A percentile compares a stretch with the other conserved stretches of the same genome.
phyloP scores from a whole-genome alignment of 2,329 filamentous ascomycete genomes.

The Talaromyces piceae region DNA sequence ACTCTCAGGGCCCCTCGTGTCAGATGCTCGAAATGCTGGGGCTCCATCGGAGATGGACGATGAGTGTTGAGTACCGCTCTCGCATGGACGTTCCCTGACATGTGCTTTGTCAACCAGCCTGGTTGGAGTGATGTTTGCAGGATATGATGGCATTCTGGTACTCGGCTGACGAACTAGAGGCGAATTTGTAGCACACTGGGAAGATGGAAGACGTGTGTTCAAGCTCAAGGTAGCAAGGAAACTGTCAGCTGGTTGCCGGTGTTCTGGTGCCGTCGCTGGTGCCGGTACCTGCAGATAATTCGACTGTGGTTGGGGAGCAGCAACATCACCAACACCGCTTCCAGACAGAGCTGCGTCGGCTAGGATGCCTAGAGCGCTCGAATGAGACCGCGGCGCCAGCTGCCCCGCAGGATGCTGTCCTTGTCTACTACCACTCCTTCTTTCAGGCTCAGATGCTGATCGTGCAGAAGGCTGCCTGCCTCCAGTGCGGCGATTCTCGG shows the following conservation, averaged over 20 bases:
- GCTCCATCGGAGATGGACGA: no score
- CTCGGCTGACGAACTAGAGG: no score
- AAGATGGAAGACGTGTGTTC: not conserved
- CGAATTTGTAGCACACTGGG: no score
- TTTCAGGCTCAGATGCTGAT: not conserved
- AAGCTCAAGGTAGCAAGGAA: not conserved
- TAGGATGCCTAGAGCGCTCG: not conserved
- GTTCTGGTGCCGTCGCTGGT: no score
- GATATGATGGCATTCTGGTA: no score
- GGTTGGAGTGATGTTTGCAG: no score
- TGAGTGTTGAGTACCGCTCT: no score
- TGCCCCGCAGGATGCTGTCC: not conserved
- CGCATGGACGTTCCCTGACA: no score
- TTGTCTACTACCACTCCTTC: not conserved
- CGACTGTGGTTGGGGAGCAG: not conserved
- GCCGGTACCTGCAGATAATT: no score
- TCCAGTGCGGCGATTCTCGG: not conserved
- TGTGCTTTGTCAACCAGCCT: no score
- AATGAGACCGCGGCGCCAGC: not conserved
- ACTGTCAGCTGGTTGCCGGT: not conserved
- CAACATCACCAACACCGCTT: not conserved
- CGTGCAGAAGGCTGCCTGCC: not conserved
- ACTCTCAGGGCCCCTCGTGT: no score
- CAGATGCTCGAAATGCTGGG: no score
- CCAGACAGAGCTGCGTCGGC: not conserved